A percentile compares a stretch with the other conserved stretches of the same genome.
Conservation (phyloP, 1,284 basidiomycete species). For the Psilocybe mexicana region DNA sequence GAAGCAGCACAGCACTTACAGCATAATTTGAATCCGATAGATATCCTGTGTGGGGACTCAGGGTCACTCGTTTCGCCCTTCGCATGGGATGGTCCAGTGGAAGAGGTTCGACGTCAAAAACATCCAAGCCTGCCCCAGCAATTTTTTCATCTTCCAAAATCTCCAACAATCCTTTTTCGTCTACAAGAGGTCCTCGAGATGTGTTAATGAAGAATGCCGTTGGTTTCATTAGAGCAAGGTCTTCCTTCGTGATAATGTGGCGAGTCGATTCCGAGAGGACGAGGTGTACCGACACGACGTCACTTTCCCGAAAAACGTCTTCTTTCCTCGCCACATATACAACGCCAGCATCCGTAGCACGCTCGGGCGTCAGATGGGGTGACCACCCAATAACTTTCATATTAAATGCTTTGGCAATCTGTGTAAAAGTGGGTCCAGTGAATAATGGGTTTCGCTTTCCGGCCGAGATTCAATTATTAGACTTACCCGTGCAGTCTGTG, state of each 20-base stretch:
- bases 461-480: neutral
- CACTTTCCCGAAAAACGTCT: slow-evolving; percentile 51
- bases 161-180: slow-evolving; percentile 54
- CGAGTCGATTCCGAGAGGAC: slow-evolving; percentile 53
- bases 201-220: slow-evolving; percentile 65
- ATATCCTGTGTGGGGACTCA: slow-evolving; percentile 65
- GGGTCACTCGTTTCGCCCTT: slow-evolving; percentile 49
- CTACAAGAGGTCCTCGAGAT: slow-evolving; percentile 59
- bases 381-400: slow-evolving; percentile 68
- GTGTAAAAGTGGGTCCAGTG: neutral
- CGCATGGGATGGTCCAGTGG: slow-evolving; percentile 56
- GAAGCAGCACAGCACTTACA: slow-evolving; percentile 29
- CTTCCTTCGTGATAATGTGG: slow-evolving; percentile 46
- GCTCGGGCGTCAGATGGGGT: slow-evolving; percentile 59
- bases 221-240: slow-evolving; percentile 53
- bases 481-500: slow-evolving; percentile 45
- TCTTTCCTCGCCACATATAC: slow-evolving; percentile 50
- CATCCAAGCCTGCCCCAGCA: slow-evolving; percentile 56
- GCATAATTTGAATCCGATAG: slow-evolving; percentile 51
- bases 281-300: slow-evolving; percentile 62
- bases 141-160: slow-evolving; percentile 49
- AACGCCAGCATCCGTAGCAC: slow-evolving; percentile 51
- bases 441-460: neutral
- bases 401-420: slow-evolving; percentile 61
- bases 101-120: slow-evolving; percentile 65